phyloP scores from a whole-genome alignment of 1,284 basidiomycete species.

The Ustilago tritici region DNA sequence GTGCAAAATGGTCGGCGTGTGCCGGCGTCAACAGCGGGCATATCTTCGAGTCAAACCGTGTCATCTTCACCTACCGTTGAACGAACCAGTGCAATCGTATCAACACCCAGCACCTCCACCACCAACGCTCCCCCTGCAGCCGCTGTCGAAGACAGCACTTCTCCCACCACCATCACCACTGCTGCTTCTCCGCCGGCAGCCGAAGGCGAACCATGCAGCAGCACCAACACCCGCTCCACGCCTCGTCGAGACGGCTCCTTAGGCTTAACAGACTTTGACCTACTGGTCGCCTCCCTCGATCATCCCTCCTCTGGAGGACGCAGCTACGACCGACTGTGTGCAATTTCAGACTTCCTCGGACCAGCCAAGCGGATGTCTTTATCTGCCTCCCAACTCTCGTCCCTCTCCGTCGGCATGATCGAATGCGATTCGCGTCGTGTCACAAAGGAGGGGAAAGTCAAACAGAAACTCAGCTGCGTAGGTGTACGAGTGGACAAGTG shows the following conservation, averaged over 20 bases:
- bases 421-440: conserved; percentile 77
- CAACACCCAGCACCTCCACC: background rate
- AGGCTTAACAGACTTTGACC: conserved; percentile 64
- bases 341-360: conserved; percentile 77
- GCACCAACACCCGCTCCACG: background rate
- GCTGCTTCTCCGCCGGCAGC: background rate
- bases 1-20: background rate
- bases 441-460: conserved; percentile 79
- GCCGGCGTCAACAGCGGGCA: background rate
- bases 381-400: conserved; percentile 63
- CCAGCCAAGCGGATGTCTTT: conserved; percentile 72
- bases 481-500: conserved; percentile 82
- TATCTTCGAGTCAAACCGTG: background rate
- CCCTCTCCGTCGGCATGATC: conserved; percentile 75
- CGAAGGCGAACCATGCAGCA: background rate
- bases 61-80: background rate
- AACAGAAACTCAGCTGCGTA: conserved; percentile 80
- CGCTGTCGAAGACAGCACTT: background rate
- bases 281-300: conserved; percentile 63
- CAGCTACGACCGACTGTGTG: conserved; percentile 72
- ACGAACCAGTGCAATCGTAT: background rate
- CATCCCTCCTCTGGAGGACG: background rate
- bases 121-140: background rate
- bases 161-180: background rate
- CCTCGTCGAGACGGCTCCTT: conserved; percentile 25